These are phyloP conservation scores for Phaeosphaeriaceae sp. DNA, from an alignment of 2,329 filamentous ascomycete species.

Conservation along the genomic window DNA sequence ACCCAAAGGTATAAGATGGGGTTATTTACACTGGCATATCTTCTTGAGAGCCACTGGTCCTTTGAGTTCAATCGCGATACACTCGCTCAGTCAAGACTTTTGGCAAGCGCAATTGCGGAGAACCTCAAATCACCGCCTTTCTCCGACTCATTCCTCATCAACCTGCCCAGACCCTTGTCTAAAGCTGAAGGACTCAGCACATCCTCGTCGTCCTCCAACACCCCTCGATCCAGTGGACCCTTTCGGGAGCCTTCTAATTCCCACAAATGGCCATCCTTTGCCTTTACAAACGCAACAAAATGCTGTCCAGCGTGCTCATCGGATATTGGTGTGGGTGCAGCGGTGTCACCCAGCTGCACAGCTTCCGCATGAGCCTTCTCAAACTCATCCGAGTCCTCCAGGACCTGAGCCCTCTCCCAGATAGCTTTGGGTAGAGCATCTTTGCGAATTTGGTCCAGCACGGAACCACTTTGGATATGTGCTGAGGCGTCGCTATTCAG, in stretches of 20 bases:
- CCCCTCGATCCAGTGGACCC: conserved; percentile 54
- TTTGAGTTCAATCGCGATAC: too few relatives aligned
- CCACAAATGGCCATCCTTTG: conserved; percentile 54
- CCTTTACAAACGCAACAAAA: conserved; percentile 57
- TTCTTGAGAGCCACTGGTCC: too few relatives aligned
- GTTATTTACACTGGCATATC: too few relatives aligned
- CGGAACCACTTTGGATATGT: conserved; percentile 52
- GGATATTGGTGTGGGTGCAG: conserved; percentile 36
- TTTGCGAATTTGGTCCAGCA: conserved; percentile 54
- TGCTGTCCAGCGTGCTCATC: conserved; percentile 47
- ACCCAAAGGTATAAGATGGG: too few relatives aligned
- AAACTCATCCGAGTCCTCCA: conserved; percentile 57
- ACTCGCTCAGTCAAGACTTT: neutral
- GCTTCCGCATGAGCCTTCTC: conserved; percentile 53
- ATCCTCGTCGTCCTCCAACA: conserved; percentile 51
- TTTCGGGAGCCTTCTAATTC: conserved; percentile 55
- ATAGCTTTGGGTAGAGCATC: conserved; percentile 54
- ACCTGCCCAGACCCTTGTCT: conserved; percentile 48
- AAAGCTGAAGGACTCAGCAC: conserved; percentile 52
- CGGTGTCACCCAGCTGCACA: conserved; percentile 51
- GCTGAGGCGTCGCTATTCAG: conserved; percentile 56
- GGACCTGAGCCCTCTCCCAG: conserved; percentile 55
- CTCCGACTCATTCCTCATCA: conserved; percentile 47
- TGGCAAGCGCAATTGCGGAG: conserved; percentile 52
- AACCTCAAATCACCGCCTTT: conserved; percentile 51